Evolutionary conservation across 2,329 filamentous ascomycete genomes (phyloP).

Genomic region (Hymenoscyphus scutula): DNA sequence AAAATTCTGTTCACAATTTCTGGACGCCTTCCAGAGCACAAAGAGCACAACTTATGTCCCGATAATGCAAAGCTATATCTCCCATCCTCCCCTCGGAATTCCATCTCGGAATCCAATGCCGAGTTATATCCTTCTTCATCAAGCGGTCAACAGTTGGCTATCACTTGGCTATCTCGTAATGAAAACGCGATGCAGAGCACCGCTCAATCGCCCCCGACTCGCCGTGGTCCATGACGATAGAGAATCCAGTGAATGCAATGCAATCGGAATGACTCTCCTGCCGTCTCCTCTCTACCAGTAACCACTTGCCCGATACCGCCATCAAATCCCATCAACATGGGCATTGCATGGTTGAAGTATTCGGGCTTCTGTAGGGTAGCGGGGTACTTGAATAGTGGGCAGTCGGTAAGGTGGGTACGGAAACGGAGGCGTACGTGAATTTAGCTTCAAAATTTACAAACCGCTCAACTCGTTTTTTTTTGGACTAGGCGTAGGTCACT

Average conservation of each 20-base stretch:
- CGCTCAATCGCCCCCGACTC: background rate
- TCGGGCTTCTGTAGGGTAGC: background rate
- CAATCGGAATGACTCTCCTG: background rate
- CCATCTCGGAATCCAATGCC: too few relatives aligned
- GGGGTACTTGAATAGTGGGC: too few relatives aligned
- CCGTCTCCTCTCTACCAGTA: too few relatives aligned
- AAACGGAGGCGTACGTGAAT: background rate
- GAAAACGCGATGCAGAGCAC: background rate
- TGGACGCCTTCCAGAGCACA: too few relatives aligned
- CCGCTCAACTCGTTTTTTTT: background rate
- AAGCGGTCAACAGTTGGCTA: background rate
- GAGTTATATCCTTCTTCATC: too few relatives aligned
- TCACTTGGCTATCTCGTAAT: background rate
- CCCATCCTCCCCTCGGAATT: too few relatives aligned
- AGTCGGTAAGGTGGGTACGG: too few relatives aligned
- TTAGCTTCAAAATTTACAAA: background rate
- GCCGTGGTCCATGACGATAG: background rate
- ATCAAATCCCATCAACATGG: background rate
- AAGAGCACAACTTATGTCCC: too few relatives aligned
- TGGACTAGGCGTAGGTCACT: too few relatives aligned
- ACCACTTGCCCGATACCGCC: background rate
- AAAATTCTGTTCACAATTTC: too few relatives aligned
- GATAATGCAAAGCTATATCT: too few relatives aligned
- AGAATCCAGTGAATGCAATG: background rate
- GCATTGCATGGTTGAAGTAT: background rate